Evolutionary conservation across 345 rosid species (phyloP).

Genomic region (Populus nigra): DNA sequence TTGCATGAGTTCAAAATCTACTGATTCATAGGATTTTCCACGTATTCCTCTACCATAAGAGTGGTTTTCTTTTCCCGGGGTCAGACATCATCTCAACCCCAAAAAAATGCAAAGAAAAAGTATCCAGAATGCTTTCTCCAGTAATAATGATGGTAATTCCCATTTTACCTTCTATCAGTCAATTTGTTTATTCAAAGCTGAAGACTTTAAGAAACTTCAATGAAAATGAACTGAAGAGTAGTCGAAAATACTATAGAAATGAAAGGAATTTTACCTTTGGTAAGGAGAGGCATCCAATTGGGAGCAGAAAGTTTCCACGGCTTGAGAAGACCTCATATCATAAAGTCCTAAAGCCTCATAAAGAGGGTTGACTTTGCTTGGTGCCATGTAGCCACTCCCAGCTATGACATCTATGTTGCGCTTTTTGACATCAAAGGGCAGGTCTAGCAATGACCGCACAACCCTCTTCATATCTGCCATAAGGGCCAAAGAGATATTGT

Average conservation of each 20-base stretch:
- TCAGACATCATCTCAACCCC: no score
- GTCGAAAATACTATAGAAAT: background rate
- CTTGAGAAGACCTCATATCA: conserved; percentile 58
- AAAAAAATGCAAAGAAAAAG: no score
- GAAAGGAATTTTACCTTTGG: conserved; percentile 47
- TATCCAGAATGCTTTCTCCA: background rate
- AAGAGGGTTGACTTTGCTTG: conserved; percentile 55
- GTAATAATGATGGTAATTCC: background rate
- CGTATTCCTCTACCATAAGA: background rate
- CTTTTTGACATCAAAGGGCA: conserved; percentile 57
- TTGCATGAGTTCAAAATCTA: background rate
- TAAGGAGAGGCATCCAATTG: conserved; percentile 60
- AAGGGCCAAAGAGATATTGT: conserved; percentile 42
- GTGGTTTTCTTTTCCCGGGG: background rate
- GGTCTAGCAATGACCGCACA: conserved; percentile 58
- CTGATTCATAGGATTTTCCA: background rate
- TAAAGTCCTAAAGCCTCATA: conserved; percentile 82
- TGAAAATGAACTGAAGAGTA: background rate
- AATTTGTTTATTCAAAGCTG: background rate
- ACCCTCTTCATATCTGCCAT: conserved; percentile 67
- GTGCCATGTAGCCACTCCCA: conserved; percentile 74
- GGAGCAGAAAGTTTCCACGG: conserved; percentile 59
- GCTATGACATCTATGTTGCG: conserved; percentile 57
- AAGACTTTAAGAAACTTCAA: background rate
- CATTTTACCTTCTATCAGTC: background rate